Conservation (phyloP, 306 rosid species). For the Sicyos edulis region DNA sequence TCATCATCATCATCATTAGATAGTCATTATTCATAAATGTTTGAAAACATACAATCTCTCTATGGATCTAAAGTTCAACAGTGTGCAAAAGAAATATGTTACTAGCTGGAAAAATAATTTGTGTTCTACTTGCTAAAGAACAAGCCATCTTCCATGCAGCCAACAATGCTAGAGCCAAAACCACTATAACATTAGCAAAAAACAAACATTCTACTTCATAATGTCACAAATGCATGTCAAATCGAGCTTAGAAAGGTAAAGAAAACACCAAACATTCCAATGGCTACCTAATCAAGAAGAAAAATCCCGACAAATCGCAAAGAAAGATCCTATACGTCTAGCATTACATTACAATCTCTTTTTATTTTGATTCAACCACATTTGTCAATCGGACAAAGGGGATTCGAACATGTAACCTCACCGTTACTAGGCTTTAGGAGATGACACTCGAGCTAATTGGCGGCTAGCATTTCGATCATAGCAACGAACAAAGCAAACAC, state of each 20-base stretch:
- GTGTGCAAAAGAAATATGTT: slow-evolving; percentile 52
- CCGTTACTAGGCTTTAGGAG: too few relatives aligned
- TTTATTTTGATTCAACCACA: too few relatives aligned
- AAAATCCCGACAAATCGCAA: neutral
- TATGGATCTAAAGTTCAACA: slow-evolving; percentile 63
- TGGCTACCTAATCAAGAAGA: neutral
- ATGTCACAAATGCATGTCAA: neutral
- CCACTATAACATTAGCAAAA: neutral
- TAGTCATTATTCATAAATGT: neutral
- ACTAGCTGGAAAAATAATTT: slow-evolving; percentile 41
- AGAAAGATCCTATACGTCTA: neutral
- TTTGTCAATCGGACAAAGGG: too few relatives aligned
- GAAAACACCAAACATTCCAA: neutral
- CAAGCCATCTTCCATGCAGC: slow-evolving; percentile 65
- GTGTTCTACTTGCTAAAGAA: slow-evolving; percentile 33
- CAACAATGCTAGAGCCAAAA: slow-evolving; percentile 41
- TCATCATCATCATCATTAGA: neutral
- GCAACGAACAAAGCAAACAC: neutral
- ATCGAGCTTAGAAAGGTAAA: neutral
- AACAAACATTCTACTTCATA: neutral
- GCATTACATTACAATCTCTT: neutral
- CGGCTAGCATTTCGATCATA: neutral
- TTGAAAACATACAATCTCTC: neutral
- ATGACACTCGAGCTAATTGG: too few relatives aligned
- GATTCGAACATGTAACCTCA: too few relatives aligned